These are phyloP conservation scores for Nothopassalora personata DNA, from an alignment of 2,329 filamentous ascomycete genomes.

Conservation along the genomic window DNA sequence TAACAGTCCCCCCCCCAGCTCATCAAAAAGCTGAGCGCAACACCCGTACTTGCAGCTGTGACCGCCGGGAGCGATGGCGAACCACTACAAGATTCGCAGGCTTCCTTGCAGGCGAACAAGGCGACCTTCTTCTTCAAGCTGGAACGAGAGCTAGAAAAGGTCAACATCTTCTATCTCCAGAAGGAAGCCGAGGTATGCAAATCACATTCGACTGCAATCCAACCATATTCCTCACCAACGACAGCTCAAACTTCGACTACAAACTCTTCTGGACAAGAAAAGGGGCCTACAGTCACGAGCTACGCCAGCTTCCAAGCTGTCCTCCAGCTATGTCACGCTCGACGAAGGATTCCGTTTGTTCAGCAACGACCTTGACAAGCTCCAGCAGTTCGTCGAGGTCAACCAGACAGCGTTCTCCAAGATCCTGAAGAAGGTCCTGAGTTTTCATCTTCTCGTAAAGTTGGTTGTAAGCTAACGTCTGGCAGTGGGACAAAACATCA, in stretches of 20 bases:
- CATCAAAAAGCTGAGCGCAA: slow-evolving; percentile 96
- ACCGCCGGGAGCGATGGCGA: slow-evolving; percentile 45
- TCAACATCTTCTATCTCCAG: slow-evolving; percentile 95
- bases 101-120: slow-evolving; percentile 89
- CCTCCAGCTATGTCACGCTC: slow-evolving; percentile 87
- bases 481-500: slow-evolving; percentile 93
- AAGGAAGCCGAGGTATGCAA: slow-evolving; percentile 87
- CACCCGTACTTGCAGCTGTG: slow-evolving; percentile 73
- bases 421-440: slow-evolving; percentile 81
- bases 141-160: slow-evolving; percentile 95
- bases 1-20: slow-evolving; percentile 55
- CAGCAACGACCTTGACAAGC: slow-evolving; percentile 90
- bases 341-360: slow-evolving; percentile 98
- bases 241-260: slow-evolving; percentile 86
- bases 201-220: neutral
- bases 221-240: slow-evolving; percentile 5
- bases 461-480: slow-evolving; percentile 34
- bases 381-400: slow-evolving; percentile 95
- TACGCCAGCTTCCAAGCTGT: slow-evolving; percentile 71
- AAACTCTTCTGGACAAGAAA: slow-evolving; percentile 92
- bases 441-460: slow-evolving; percentile 9
- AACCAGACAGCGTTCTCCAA: slow-evolving; percentile 98
- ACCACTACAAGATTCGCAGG: slow-evolving; percentile 66
- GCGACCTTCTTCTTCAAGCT: slow-evolving; percentile 98
- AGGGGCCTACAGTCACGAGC: slow-evolving; percentile 73